These are phyloP conservation scores for Podospora didyma DNA, from an alignment of 495 filamentous ascomycete species.

Conservation along the genomic window DNA sequence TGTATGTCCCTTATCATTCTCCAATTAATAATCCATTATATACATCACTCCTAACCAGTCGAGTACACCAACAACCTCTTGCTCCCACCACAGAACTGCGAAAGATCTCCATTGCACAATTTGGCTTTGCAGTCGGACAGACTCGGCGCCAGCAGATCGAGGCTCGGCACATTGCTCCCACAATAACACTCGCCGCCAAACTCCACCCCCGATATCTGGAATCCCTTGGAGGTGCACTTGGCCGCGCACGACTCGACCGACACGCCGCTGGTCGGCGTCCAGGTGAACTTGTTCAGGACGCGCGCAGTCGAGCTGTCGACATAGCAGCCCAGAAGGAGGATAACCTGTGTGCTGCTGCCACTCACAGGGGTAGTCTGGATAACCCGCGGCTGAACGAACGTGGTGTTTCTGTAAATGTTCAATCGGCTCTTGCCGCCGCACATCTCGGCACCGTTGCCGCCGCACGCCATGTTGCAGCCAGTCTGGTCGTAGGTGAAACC, in stretches of 20 bases:
- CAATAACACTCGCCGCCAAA: slow-evolving; percentile 30
- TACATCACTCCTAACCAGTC: background rate
- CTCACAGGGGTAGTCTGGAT: slow-evolving; percentile 1
- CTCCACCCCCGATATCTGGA: slow-evolving; percentile 24
- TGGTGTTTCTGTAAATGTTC: slow-evolving; percentile 18
- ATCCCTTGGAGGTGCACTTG: slow-evolving; percentile 21
- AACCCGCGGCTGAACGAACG: slow-evolving; percentile 7
- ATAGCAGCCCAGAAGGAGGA: slow-evolving; percentile 8
- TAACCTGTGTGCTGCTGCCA: background rate
- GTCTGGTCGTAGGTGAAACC: slow-evolving; percentile 18
- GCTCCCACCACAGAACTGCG: slow-evolving; percentile 24
- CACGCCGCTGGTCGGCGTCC: slow-evolving; percentile 11
- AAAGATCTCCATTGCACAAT: slow-evolving; percentile 23
- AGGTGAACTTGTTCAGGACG: slow-evolving; percentile 4
- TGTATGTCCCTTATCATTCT: too few relatives aligned
- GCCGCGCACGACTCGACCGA: slow-evolving; percentile 31
- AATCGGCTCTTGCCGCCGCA: slow-evolving; percentile 25
- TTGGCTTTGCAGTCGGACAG: slow-evolving; percentile 20
- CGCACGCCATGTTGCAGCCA: slow-evolving; percentile 31
- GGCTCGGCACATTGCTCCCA: slow-evolving; percentile 9
- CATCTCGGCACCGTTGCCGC: slow-evolving; percentile 18
- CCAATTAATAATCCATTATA: too few relatives aligned
- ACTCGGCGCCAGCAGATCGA: background rate
- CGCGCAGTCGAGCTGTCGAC: slow-evolving; percentile 5
- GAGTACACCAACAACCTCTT: slow-evolving; percentile 8